phyloP scores from a whole-genome alignment of 257 asterid genomes.

The Henckelia pumila region DNA sequence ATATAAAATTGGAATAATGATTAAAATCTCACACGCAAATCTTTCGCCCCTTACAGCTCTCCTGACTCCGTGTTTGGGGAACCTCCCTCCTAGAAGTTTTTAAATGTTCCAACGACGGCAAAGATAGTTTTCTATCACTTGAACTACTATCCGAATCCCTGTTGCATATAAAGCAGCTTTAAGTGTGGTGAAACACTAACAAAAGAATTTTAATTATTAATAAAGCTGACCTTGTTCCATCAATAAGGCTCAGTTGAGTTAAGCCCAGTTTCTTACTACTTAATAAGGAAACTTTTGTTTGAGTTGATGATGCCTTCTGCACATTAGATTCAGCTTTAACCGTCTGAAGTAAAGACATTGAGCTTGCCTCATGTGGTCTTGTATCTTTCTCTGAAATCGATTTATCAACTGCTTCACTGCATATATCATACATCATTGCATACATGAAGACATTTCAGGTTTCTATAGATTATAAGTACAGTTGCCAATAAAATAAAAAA shows the following conservation, averaged over 20 bases:
- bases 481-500: constrained; percentile 3
- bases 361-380: constrained; percentile 38
- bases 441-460: constrained; percentile 8
- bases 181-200: constrained; percentile 20
- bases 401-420: constrained; percentile 45
- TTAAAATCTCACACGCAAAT: constrained; percentile 42
- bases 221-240: constrained; percentile 43
- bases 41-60: constrained; percentile 33
- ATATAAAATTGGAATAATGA: constrained; percentile 10
- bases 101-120: constrained; percentile 36
- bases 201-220: constrained; percentile 15
- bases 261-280: constrained; percentile 34
- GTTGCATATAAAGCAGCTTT: constrained; percentile 26
- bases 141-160: constrained; percentile 34
- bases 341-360: constrained; percentile 42
- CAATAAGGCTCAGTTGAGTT: constrained; percentile 34
- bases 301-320: constrained; percentile 31
- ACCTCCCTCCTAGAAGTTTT: constrained; percentile 36
- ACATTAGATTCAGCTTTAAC: constrained; percentile 38
- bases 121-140: constrained; percentile 36
- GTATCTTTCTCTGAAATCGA: constrained; percentile 35
- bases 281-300: constrained; percentile 35
- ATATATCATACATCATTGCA: constrained; percentile 21
- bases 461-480: neutral
- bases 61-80: constrained; percentile 39